Conservation (phyloP, 2,329 filamentous ascomycete genomes). For the Phialemonium atrogriseum region DNA sequence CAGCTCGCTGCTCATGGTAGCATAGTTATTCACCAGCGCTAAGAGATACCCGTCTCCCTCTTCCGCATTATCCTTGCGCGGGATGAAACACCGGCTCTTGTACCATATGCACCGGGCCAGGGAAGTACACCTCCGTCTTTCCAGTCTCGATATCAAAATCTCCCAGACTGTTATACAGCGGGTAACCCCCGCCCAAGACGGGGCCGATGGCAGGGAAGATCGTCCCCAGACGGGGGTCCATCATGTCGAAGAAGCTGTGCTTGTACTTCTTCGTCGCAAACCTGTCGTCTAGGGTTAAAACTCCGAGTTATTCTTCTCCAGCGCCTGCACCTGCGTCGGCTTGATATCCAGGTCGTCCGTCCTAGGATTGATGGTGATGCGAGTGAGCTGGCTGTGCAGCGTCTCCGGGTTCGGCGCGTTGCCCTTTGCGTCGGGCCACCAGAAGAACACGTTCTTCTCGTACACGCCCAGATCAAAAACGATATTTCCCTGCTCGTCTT, state of each 20-base stretch:
- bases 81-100: constrained; percentile 37
- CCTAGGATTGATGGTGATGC: constrained; percentile 18
- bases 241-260: constrained; percentile 20
- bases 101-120: constrained; percentile 23
- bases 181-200: constrained; percentile 18
- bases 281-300: constrained; percentile 23
- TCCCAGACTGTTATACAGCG: constrained; percentile 25
- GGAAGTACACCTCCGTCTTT: constrained; percentile 20
- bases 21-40: constrained; percentile 20
- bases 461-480: constrained; percentile 25
- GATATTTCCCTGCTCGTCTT: constrained; percentile 20
- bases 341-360: constrained; percentile 15
- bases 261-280: constrained; percentile 11
- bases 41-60: constrained; percentile 35
- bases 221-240: constrained; percentile 17
- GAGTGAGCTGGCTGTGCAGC: constrained; percentile 15
- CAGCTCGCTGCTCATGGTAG: constrained; percentile 14
- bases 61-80: constrained; percentile 18
- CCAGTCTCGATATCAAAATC: constrained; percentile 20
- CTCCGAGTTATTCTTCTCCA: constrained; percentile 13
- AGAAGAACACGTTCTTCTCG: constrained; percentile 33
- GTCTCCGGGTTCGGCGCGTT: constrained; percentile 21
- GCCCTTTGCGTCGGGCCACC: constrained; percentile 26
- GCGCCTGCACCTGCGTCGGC: constrained; percentile 12
- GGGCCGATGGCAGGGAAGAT: constrained; percentile 19